Conservation (phyloP, 805 yeast species). For the Wickerhamomyces chaumierensis region DNA sequence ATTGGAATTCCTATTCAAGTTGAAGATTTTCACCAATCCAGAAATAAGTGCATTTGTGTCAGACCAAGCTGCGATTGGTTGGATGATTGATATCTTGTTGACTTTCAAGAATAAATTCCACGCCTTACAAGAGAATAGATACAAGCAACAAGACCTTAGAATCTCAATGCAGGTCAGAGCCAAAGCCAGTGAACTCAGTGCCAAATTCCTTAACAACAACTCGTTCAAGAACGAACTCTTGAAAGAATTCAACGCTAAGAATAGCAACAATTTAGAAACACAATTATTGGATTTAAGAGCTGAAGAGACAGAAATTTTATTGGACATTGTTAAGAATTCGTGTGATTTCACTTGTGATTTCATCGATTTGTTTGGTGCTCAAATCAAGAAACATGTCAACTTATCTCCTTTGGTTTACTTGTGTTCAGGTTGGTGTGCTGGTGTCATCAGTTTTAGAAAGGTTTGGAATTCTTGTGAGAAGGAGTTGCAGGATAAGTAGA, state of each 20-base stretch:
- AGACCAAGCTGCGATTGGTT: conserved; percentile 53
- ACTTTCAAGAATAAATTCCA: conserved; percentile 41
- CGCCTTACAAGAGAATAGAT: conserved; percentile 29
- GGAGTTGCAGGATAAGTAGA: conserved; percentile 9
- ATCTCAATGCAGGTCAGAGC: conserved; percentile 53
- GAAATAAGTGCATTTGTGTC: conserved; percentile 28
- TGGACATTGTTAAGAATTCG: conserved; percentile 30
- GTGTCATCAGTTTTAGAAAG: conserved; percentile 15
- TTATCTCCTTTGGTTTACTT: conserved; percentile 12
- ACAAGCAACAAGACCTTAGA: conserved; percentile 39
- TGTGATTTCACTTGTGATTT: conserved; percentile 40
- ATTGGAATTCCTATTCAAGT: conserved; percentile 40
- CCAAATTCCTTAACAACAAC: conserved; percentile 22
- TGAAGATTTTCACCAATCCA: conserved; percentile 33
- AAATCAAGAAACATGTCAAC: conserved; percentile 13
- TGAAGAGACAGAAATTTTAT: conserved; percentile 23
- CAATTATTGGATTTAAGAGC: conserved; percentile 24
- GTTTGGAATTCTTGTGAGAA: conserved; percentile 15
- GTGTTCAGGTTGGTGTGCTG: conserved; percentile 14
- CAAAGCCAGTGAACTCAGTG: conserved; percentile 34
- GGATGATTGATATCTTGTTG: conserved; percentile 57
- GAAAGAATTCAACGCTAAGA: conserved; percentile 18
- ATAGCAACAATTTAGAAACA: conserved; percentile 7
- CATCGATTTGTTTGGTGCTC: conserved; percentile 29
- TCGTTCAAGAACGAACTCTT: conserved; percentile 19